phyloP scores from a whole-genome alignment of 75 land plant species.

The Pseudotsuga menziesii region DNA sequence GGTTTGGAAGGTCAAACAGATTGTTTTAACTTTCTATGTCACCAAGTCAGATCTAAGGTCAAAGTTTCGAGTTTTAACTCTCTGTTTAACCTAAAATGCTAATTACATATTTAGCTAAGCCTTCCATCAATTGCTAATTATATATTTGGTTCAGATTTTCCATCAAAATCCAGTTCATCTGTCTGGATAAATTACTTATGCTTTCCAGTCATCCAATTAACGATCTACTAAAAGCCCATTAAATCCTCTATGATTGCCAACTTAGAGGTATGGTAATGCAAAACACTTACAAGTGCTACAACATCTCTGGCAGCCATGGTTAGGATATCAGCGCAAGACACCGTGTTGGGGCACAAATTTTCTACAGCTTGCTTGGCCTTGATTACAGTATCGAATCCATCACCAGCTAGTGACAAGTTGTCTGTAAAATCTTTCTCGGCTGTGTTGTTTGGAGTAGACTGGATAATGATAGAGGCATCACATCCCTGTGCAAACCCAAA shows the following conservation, averaged over 20 bases:
- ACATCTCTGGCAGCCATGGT: conserved; percentile 32
- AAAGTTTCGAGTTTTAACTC: too few relatives aligned
- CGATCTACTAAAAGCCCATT: neutral
- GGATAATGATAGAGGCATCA: conserved; percentile 62
- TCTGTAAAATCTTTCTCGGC: conserved; percentile 70
- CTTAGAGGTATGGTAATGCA: too few relatives aligned
- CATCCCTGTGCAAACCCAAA: conserved; percentile 45
- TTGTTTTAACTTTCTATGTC: too few relatives aligned
- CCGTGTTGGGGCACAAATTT: conserved; percentile 21
- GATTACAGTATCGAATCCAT: conserved; percentile 83
- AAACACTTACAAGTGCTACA: conserved; percentile 15
- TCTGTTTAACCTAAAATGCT: too few relatives aligned
- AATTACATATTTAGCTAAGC: too few relatives aligned
- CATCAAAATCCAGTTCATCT: neutral
- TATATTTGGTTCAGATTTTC: too few relatives aligned
- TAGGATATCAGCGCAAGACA: conserved; percentile 35
- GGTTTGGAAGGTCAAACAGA: too few relatives aligned
- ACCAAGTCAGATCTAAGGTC: too few relatives aligned
- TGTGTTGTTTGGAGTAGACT: conserved; percentile 38
- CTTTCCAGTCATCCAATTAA: neutral
- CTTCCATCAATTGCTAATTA: too few relatives aligned
- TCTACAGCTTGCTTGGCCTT: conserved; percentile 85
- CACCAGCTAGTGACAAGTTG: conserved; percentile 79
- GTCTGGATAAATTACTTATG: neutral
- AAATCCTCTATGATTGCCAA: neutral